Base-by-base conservation (phyloP, 345 rosid species). In the rapeseed (Brassica napus) region DNA sequence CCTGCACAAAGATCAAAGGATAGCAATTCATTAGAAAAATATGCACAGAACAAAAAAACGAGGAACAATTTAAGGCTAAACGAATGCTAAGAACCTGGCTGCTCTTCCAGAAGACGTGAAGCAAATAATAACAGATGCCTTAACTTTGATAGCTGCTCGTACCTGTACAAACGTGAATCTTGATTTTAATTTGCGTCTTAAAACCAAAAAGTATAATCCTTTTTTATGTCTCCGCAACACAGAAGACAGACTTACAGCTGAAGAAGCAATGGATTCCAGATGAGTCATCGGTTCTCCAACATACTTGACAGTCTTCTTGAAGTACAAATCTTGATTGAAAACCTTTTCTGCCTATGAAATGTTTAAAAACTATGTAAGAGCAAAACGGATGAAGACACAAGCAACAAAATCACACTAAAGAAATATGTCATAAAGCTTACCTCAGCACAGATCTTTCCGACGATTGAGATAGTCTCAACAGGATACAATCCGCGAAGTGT, bases 61-160 rank as follows among this genome's bases (percentile, higher is more conserved):
- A 21, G 16, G 57, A 18, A 14, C 37, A 35, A 16, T 49, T 21
- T 3, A 21, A 9, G 8, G n/a, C 28, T 18, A 54, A 72, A 49
- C 23, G 47, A 16, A 15, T 55, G 63, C 8, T 58, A 58, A 0
- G 58, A 85, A 95, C 99, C 98, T 93, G 61, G 97, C 99, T 81
- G 99, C 98, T 81, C 97, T 89, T 77, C 99, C 97, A 30, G 97
- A 91, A 77, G 99, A 95, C 59, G 99, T 95, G 85, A 95, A 95
- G 84, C 99, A 95, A 73, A 95, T 91, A 39, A 95, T 91, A 16
- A 87, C 97, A 8, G 99, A 95, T 57, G 99, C 98, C 88, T 91
- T 95, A 42, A 95, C 99, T 88, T 95, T 95, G 77, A 95, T 95
- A 49, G 99, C 99, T 31, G 98, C 99, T 37, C 99, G 87, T 26